phyloP scores from a whole-genome alignment of 495 filamentous ascomycete species.

The Neurospora terricola region DNA sequence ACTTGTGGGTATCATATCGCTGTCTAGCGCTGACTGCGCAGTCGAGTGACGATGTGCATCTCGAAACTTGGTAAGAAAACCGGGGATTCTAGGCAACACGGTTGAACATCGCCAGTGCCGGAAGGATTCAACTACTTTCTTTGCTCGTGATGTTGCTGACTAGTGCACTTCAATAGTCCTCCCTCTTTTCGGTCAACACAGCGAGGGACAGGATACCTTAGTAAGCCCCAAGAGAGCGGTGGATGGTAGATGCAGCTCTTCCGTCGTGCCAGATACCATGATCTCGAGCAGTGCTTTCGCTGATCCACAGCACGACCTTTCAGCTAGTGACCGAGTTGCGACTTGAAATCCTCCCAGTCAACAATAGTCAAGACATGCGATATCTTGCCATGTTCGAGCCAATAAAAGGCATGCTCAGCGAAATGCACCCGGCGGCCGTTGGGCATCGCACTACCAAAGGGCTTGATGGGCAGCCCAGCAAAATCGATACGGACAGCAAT shows the following conservation, averaged over 20 bases:
- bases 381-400: conserved; percentile 25
- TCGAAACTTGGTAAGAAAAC: neutral
- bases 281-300: neutral
- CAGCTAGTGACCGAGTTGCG: conserved; percentile 5
- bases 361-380: conserved; percentile 24
- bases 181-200: neutral
- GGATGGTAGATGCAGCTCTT: neutral
- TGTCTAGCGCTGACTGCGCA: neutral
- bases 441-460: conserved; percentile 8
- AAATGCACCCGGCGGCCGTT: conserved; percentile 18
- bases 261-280: neutral
- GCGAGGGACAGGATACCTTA: neutral
- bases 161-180: neutral
- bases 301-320: neutral
- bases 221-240: neutral
- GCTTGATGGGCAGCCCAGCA: conserved; percentile 18
- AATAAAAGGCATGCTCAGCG: conserved; percentile 25
- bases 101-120: neutral
- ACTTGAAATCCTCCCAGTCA: conserved; percentile 22
- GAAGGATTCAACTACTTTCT: neutral
- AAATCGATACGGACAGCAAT: conserved; percentile 21
- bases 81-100: neutral
- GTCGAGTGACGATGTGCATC: neutral
- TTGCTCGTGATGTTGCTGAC: neutral
- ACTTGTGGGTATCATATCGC: neutral